A percentile compares a stretch with the other conserved stretches of the same genome.
phyloP scores from a whole-genome alignment of 2,329 filamentous ascomycete species.

The Camillea tinctor region DNA sequence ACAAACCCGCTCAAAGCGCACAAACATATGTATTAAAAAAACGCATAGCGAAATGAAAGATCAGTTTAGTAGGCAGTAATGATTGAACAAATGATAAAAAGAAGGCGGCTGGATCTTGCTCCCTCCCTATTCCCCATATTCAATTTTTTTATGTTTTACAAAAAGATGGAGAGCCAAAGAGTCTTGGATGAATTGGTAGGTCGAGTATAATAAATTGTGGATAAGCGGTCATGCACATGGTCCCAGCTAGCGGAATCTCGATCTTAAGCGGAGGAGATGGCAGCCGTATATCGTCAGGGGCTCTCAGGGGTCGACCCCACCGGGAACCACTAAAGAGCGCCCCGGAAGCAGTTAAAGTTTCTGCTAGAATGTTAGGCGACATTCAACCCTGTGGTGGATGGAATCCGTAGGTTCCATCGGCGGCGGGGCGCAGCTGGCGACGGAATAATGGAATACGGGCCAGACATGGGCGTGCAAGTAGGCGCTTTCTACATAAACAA shows the following conservation, averaged over 20 bases:
- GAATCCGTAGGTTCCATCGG: not conserved
- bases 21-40: too few species aligned
- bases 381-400: not conserved
- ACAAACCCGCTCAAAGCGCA: too few species aligned
- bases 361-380: not conserved
- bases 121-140: not conserved
- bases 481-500: too few species aligned
- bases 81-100: too few species aligned
- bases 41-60: too few species aligned
- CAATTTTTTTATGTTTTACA: not conserved
- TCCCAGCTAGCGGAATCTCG: not conserved
- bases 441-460: not conserved
- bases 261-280: not conserved
- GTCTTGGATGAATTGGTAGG: not conserved
- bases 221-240: not conserved
- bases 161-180: not conserved
- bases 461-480: too few species aligned
- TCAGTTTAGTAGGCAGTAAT: too few species aligned
- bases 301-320: not conserved
- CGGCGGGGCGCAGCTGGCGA: not conserved
- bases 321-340: not conserved
- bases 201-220: not conserved
- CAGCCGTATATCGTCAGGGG: not conserved
- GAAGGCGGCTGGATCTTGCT: not conserved
- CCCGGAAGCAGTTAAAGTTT: not conserved